Evolutionary conservation across 306 rosid species (phyloP).

Genomic region (Alnus glutinosa): DNA sequence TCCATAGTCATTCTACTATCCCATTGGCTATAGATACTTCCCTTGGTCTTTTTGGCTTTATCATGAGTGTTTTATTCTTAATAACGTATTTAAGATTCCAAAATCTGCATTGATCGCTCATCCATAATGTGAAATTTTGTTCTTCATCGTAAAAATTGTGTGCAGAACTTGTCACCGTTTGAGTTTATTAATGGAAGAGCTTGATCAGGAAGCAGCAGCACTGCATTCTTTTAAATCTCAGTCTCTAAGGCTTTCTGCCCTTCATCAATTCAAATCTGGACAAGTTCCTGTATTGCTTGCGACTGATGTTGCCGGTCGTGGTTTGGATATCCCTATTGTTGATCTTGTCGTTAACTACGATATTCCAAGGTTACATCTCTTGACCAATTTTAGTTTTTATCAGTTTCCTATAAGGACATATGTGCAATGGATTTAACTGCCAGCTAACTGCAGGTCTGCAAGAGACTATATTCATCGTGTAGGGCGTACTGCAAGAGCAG

Average conservation of each 20-base stretch:
- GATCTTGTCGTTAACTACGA: slow-evolving; percentile 89
- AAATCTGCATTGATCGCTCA: background rate
- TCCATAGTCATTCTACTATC: background rate
- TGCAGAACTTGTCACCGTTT: slow-evolving; percentile 79
- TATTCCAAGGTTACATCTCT: slow-evolving; percentile 69
- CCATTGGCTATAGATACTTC: background rate
- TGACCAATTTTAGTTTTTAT: slow-evolving; percentile 13
- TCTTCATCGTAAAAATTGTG: background rate
- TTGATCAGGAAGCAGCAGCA: slow-evolving; percentile 66
- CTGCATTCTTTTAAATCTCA: slow-evolving; percentile 83
- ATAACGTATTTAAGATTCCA: too few species aligned
- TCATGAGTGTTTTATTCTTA: background rate
- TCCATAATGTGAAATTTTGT: background rate
- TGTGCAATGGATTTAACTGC: slow-evolving; percentile 20
- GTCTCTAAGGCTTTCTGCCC: slow-evolving; percentile 73
- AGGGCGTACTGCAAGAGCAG: slow-evolving; percentile 95
- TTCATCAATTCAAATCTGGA: slow-evolving; percentile 81
- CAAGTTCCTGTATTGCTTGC: slow-evolving; percentile 77
- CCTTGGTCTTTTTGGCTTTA: background rate
- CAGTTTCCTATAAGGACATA: slow-evolving; percentile 12
- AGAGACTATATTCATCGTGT: slow-evolving; percentile 90
- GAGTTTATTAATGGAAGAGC: slow-evolving; percentile 79
- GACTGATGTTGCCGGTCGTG: slow-evolving; percentile 93
- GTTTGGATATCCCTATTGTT: slow-evolving; percentile 90
- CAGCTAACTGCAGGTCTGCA: slow-evolving; percentile 53